Evolutionary conservation across 306 rosid genomes (phyloP), one percentile per base, ranked within the genome.

Genomic region (Acacia melanoxylon): DNA sequence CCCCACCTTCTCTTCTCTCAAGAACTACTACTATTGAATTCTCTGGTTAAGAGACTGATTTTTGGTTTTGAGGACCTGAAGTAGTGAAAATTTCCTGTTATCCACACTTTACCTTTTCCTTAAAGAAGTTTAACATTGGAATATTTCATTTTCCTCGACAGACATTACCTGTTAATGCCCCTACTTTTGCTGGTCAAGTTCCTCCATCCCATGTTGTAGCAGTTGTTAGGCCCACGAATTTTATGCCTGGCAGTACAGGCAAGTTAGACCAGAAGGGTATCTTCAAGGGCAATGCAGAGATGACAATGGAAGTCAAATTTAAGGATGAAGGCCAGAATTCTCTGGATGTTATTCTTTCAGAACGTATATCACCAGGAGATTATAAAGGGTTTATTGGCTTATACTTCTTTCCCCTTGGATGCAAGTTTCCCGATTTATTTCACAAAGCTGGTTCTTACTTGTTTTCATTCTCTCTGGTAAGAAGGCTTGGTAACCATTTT

Each of bases 391-490:
- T 63, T 63, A 29, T 15, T 63, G 69, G 69, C 37, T 63, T 63
- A 29, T 63, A 63, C n/a, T 27, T 63, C 19, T 63, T 63, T 13
- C 69, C 69, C 37, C 41, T 63, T 27, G 69, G 69, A 29, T 29
- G 41, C 41, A 29, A 63, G 69, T 29, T 63, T 2, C 69, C 69
- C 2, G 41, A 63, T 63, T 63, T 63, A 63, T 63, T 63, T 63
- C 40, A 29, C 41, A 63, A 63, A 63, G 69, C 41, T 29, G 69
- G 69, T 27, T n/a, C 41, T 29, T 87, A 80, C 63, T 37, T 63
- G 11, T 89, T 89, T 76, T 54, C 89, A 54, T 89, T 89, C 76
- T 76, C 85, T 68, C 78, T 85, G 66, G 90, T 87, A 76, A 87
- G 92, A 61, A 40, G 79, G 13, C 63, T 9, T 40, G 15, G 27